These are phyloP conservation scores for Serendipita sp. DNA, from an alignment of 768 basidiomycete genomes.

Conservation along the genomic window DNA sequence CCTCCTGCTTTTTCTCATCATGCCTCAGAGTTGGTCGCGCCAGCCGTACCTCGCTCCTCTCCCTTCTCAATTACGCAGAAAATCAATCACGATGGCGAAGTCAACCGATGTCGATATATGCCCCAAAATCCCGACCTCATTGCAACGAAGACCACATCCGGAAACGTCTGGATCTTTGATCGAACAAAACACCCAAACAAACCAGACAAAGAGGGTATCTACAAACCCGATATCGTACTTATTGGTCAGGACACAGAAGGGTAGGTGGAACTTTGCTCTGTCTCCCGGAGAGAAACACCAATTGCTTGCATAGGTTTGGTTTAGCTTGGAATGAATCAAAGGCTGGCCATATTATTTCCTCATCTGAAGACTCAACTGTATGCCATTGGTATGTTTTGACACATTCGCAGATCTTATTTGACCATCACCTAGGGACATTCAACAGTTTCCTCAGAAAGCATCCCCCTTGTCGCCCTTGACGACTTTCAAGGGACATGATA, in stretches of 20 bases:
- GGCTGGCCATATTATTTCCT: conserved; percentile 70
- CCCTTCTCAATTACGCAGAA: conserved; percentile 80
- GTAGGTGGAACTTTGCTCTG: conserved; percentile 28
- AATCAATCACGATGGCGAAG: conserved; percentile 90
- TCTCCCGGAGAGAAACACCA: background rate
- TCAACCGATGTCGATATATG: conserved; percentile 97
- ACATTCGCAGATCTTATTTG: conserved; percentile 5
- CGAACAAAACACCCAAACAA: conserved; percentile 92
- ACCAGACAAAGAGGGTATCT: conserved; percentile 67
- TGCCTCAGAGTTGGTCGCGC: conserved; percentile 69
- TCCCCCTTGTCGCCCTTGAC: conserved; percentile 67
- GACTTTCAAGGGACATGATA: conserved; percentile 75
- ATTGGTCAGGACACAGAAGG: conserved; percentile 88
- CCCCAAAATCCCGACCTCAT: conserved; percentile 96
- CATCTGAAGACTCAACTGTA: conserved; percentile 90
- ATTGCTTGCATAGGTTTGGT: conserved; percentile 47
- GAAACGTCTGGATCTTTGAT: conserved; percentile 91
- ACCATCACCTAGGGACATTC: conserved; percentile 57
- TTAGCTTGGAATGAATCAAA: conserved; percentile 82
- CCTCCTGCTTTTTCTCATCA: background rate
- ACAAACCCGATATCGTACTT: conserved; percentile 80
- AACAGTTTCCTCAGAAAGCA: conserved; percentile 67
- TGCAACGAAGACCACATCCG: conserved; percentile 81
- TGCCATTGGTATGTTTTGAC: conserved; percentile 62
- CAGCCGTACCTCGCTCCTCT: conserved; percentile 68